Evolutionary conservation across 441 rosid species (phyloP).

Genomic region (Syzygium syzygioides): DNA sequence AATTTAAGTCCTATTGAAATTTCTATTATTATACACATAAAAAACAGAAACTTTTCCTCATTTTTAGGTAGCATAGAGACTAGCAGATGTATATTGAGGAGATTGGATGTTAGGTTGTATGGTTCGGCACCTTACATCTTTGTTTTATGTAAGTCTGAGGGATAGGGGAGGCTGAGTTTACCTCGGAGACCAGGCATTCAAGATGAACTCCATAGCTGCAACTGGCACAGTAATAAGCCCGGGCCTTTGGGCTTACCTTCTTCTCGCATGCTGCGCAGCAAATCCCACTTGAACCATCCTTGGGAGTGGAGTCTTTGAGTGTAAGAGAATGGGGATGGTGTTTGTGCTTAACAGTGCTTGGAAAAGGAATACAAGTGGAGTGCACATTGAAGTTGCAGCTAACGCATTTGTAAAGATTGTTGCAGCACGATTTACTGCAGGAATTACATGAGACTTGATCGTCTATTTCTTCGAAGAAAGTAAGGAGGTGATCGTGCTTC

Average conservation of each 20-base stretch:
- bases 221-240: not conserved
- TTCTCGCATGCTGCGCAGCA: not conserved
- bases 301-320: not conserved
- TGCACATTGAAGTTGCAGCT: not conserved
- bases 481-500: not conserved
- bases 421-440: not conserved
- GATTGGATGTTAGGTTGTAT: not conserved
- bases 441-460: not conserved
- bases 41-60: not conserved
- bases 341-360: not conserved
- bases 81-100: not conserved
- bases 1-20: not conserved
- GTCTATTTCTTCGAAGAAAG: not conserved
- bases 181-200: not conserved
- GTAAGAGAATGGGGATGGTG: not conserved
- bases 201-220: conserved; percentile 1
- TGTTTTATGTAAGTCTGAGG: not conserved
- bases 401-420: not conserved
- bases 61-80: not conserved
- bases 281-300: not conserved
- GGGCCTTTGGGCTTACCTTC: not conserved
- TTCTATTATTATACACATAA: not conserved
- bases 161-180: not conserved
- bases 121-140: not conserved
- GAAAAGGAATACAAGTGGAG: not conserved